Base-by-base conservation (phyloP, 164 flowering plant species). In the Magnolia sinica region DNA sequence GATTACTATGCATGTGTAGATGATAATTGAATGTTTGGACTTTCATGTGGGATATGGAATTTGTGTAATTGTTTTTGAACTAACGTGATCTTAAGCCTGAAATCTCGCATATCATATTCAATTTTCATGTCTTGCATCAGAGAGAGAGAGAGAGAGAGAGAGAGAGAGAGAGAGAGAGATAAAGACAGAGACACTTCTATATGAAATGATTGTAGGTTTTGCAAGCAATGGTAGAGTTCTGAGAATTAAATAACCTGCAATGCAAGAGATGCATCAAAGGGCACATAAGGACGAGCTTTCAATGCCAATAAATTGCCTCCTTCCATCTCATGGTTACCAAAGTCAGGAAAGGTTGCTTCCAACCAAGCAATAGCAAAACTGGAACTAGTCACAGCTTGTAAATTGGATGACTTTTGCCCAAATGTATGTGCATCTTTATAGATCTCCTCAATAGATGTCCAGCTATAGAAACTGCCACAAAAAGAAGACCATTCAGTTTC, bases 281-380 rank as follows among this genome's bases (percentile, higher is more conserved):
- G 78, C 70, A 89, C 90, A 87, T 87, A 81, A 29, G 94, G 89
- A 77, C 79, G 93, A 73, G 98, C 90, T 85, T 81, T 90, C 70
- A 92, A 22, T 27, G 84, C 81, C 79, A 79, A 70, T 4, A 78
- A 70, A 73, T 82, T 84, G 67, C 77, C 84, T 70, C 82, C 86
- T 79, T 83, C 86, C 19, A 70, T 51, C 74, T 74, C 78, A 83
- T 86, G 83, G 20, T 82, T 79, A 68, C 76, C 73, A 72, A 94
- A 77, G 75, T 90, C 95, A 64, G 97, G 92, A 88, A 96, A 96
- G 75, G 94, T 91, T 70, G 90, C 89, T 88, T 94, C 97, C 84
- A 94, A 85, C 99, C 99, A 94, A 84, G 90, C 86, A 76, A 96
- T 88, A 78, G 98, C 99, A 76, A 89, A 73, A 78, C 81, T 91